Conservation (phyloP, 148 eudicot species). For the Nepenthes gracilis region DNA sequence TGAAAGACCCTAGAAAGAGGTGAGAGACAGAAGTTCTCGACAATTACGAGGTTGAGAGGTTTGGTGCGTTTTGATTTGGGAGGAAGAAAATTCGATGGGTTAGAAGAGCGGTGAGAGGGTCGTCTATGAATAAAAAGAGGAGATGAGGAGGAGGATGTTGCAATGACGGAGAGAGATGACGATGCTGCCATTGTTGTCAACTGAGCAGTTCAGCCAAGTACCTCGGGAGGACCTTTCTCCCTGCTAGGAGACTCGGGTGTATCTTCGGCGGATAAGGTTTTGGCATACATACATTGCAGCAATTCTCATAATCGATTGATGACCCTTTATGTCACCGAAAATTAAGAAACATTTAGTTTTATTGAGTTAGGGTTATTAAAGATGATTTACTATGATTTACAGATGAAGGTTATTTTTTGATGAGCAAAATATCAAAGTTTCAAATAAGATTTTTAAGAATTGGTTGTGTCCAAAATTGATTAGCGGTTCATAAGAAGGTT, state of each 20-base stretch:
- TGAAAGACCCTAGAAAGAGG: slow-evolving; percentile 9
- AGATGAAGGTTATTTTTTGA: too few relatives aligned
- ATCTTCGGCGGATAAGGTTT: slow-evolving; percentile 7
- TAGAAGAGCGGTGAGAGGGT: slow-evolving; percentile 6
- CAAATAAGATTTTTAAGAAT: too few relatives aligned
- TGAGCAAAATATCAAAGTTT: too few relatives aligned
- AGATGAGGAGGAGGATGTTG: slow-evolving; percentile 11
- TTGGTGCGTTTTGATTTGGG: slow-evolving; percentile 24
- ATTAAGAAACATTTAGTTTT: too few relatives aligned
- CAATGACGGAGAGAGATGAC: slow-evolving; percentile 21
- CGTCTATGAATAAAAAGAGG: slow-evolving; percentile 2
- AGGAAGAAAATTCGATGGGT: slow-evolving; percentile 6
- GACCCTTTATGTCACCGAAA: too few relatives aligned
- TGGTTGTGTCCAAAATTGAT: too few relatives aligned
- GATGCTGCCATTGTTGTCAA: slow-evolving; percentile 17
- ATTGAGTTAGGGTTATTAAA: too few relatives aligned
- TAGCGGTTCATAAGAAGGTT: too few relatives aligned
- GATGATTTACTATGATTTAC: too few relatives aligned
- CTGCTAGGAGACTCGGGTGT: not conserved
- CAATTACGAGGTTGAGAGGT: slow-evolving; percentile 27
- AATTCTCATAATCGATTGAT: too few relatives aligned
- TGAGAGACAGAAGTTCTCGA: slow-evolving; percentile 14
- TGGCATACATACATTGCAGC: too few relatives aligned
- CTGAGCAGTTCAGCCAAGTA: not conserved
- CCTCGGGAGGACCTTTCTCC: not conserved